A percentile compares a stretch with the other conserved stretches of the same genome.
phyloP scores from a whole-genome alignment of 768 basidiomycete genomes.

The Hypholoma sublateritium region DNA sequence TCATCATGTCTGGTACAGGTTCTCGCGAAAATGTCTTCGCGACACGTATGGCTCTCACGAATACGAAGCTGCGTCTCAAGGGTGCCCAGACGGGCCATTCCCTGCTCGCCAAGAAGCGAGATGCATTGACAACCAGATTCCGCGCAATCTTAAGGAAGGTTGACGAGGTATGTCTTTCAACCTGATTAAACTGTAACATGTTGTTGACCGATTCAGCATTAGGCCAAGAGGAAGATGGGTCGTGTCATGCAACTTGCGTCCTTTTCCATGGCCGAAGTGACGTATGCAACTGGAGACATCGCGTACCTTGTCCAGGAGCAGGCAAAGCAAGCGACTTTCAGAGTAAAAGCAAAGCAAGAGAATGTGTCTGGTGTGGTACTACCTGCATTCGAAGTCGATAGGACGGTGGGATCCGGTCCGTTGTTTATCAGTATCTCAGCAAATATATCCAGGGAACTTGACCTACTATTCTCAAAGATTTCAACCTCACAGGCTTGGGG shows the following conservation, averaged over 20 bases:
- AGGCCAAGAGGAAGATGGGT: constrained; percentile 99
- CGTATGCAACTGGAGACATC: constrained; percentile 96
- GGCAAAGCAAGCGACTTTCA: constrained; percentile 87
- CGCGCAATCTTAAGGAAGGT: constrained; percentile 93
- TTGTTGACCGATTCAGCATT: constrained; percentile 23
- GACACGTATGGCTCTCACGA: constrained; percentile 95
- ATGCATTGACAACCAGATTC: constrained; percentile 94
- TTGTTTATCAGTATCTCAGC: neutral
- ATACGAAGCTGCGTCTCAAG: constrained; percentile 87
- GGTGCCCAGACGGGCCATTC: constrained; percentile 95
- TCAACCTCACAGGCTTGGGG: constrained; percentile 95
- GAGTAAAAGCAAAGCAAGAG: constrained; percentile 93
- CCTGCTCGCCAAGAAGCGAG: constrained; percentile 94
- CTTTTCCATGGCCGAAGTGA: constrained; percentile 98
- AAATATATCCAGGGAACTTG: neutral
- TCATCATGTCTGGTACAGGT: constrained; percentile 83
- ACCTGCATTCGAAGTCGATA: constrained; percentile 92
- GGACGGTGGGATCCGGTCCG: constrained; percentile 79
- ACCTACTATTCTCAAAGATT: constrained; percentile 53
- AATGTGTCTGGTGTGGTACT: constrained; percentile 97
- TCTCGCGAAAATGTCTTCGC: constrained; percentile 93
- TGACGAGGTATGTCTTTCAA: constrained; percentile 71
- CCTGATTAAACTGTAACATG: neutral
- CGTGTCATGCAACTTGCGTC: constrained; percentile 98
- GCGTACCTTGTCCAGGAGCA: constrained; percentile 97